These are phyloP conservation scores for Limonomyces culmigenus DNA, from an alignment of 1,284 basidiomycete species.

Conservation along the genomic window DNA sequence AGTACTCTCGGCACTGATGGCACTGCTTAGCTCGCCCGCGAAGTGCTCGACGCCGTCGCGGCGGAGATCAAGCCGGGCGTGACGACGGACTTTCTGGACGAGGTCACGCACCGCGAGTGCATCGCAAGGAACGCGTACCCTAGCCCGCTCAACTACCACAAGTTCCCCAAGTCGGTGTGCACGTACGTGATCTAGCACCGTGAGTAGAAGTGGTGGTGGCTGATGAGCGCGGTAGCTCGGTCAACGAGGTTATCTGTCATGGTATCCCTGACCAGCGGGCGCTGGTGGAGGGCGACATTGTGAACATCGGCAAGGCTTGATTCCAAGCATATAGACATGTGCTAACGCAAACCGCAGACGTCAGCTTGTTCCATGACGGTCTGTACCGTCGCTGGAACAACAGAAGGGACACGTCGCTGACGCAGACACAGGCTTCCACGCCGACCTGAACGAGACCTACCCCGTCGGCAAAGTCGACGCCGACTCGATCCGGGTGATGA, in stretches of 20 bases:
- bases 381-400: slow-evolving; percentile 8
- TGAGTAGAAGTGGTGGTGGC: no score
- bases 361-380: slow-evolving; percentile 57
- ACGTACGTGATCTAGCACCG: no score
- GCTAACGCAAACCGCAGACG: slow-evolving; percentile 21
- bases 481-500: slow-evolving; percentile 69
- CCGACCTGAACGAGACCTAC: slow-evolving; percentile 82
- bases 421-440: slow-evolving; percentile 74
- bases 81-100: slow-evolving; percentile 92
- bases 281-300: slow-evolving; percentile 79
- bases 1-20: not conserved
- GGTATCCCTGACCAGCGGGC: slow-evolving; percentile 86
- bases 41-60: slow-evolving; percentile 85
- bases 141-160: slow-evolving; percentile 84
- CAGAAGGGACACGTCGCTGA: slow-evolving; percentile 1
- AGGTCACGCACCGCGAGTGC: slow-evolving; percentile 86
- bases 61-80: slow-evolving; percentile 76
- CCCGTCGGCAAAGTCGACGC: slow-evolving; percentile 78
- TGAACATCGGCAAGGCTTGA: slow-evolving; percentile 60
- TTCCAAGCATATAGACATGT: slow-evolving; percentile 1
- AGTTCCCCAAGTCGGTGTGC: slow-evolving; percentile 94
- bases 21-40: slow-evolving; percentile 57
- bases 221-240: no score
- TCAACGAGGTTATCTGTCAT: slow-evolving; percentile 97
- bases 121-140: slow-evolving; percentile 91